These are phyloP conservation scores for Phlebiopsis gigantea DNA, from an alignment of 768 basidiomycete genomes.

Conservation along the genomic window DNA sequence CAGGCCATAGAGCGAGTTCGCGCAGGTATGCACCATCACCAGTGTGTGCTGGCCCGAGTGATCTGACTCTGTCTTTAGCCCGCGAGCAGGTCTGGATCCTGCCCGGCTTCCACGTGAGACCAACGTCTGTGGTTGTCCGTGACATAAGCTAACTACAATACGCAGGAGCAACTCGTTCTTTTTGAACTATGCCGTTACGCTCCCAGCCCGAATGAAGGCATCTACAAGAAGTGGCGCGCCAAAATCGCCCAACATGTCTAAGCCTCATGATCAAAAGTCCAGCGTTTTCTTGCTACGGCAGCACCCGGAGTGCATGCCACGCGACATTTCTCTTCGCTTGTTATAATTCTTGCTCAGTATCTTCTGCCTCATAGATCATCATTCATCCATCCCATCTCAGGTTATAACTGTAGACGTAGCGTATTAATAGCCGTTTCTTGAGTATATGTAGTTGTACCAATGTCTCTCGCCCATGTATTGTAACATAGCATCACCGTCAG, in stretches of 20 bases:
- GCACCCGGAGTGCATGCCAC: no score
- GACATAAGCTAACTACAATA: background rate
- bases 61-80: constrained; percentile 31
- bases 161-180: constrained; percentile 61
- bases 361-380: background rate
- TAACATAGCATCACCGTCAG: background rate
- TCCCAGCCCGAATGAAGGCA: constrained; percentile 53
- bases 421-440: background rate
- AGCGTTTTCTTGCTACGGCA: background rate
- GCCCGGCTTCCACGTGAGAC: constrained; percentile 55
- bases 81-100: constrained; percentile 77
- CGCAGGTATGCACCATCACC: constrained; percentile 37
- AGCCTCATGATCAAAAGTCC: background rate
- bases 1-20: constrained; percentile 58
- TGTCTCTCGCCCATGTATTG: background rate
- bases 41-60: background rate
- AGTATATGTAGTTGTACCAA: background rate
- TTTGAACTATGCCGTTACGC: constrained; percentile 70
- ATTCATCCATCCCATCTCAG: background rate
- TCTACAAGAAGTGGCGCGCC: constrained; percentile 62
- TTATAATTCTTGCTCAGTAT: background rate
- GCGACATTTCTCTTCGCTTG: background rate
- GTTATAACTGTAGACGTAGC: background rate
- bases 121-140: no score
- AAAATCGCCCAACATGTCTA: constrained; percentile 39